Percentiles rank a stretch among this genome's conserved stretches.
Evolutionary conservation across 352 stramenopile genomes (phyloP).

Genomic region (Pythium monospermum): DNA sequence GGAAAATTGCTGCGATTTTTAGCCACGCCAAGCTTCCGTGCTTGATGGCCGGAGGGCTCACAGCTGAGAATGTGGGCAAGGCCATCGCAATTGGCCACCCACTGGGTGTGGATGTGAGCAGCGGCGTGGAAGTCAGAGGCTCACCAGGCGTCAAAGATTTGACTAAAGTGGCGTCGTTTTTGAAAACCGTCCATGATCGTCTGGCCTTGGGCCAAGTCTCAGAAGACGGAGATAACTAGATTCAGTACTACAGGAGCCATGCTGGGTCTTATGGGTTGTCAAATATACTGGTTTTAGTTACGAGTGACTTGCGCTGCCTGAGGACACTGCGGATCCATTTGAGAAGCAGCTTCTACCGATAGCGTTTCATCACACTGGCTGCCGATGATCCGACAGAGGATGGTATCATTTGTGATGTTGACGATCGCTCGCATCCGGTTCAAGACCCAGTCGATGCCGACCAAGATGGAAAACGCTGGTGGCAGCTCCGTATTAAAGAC

Average conservation of each 20-base stretch:
- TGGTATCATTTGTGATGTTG: slow-evolving; percentile 84
- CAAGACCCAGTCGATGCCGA: slow-evolving; percentile 68
- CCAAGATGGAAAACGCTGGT: slow-evolving; percentile 54
- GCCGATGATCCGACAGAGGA: slow-evolving; percentile 74
- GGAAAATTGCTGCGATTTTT: slow-evolving; percentile 90
- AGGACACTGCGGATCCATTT: too few relatives aligned
- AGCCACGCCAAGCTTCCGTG: slow-evolving; percentile 89
- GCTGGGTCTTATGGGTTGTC: too few relatives aligned
- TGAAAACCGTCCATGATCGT: slow-evolving; percentile 62
- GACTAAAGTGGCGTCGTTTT: slow-evolving; percentile 47
- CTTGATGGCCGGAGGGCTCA: slow-evolving; percentile 96
- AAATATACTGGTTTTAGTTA: too few relatives aligned
- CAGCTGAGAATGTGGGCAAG: slow-evolving; percentile 91
- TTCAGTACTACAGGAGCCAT: not conserved
- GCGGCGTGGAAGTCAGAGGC: slow-evolving; percentile 89
- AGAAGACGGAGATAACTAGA: slow-evolving; percentile 32
- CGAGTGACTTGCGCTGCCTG: too few relatives aligned
- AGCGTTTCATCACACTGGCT: slow-evolving; percentile 60
- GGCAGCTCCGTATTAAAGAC: slow-evolving; percentile 57
- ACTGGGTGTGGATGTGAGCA: slow-evolving; percentile 95
- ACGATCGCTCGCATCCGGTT: slow-evolving; percentile 66
- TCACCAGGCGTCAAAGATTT: slow-evolving; percentile 64
- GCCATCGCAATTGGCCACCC: slow-evolving; percentile 75
- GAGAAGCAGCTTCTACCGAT: too few relatives aligned
- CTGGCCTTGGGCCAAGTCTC: slow-evolving; percentile 42